Evolutionary conservation across 768 basidiomycete genomes (phyloP).

Genomic region (Coprinopsis sp.): DNA sequence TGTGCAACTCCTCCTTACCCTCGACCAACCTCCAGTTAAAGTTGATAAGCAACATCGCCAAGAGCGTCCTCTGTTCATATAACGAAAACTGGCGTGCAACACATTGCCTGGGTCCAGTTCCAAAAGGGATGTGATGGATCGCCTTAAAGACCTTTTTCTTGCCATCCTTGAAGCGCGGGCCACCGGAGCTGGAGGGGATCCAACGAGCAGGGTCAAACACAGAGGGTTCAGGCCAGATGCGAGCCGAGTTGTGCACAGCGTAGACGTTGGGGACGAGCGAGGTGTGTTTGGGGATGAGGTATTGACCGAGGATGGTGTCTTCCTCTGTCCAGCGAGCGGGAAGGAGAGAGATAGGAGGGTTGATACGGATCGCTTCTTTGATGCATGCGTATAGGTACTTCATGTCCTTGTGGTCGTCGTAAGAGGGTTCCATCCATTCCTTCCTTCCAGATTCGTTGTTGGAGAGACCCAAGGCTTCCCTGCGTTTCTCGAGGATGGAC

Average conservation of each 20-base stretch:
- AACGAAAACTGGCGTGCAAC: conserved; percentile 27
- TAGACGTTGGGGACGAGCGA: conserved; percentile 30
- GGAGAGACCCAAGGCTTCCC: too few species aligned
- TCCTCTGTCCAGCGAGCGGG: conserved; percentile 20
- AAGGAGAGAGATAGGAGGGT: conserved; percentile 26
- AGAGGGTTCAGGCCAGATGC: conserved; percentile 24
- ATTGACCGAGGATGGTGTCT: conserved; percentile 22
- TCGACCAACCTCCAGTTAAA: conserved; percentile 32
- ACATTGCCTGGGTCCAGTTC: conserved; percentile 29
- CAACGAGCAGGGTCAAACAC: conserved; percentile 30
- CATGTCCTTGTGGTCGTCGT: conserved; percentile 23
- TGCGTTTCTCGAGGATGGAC: conserved; percentile 21
- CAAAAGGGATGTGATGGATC: conserved; percentile 26
- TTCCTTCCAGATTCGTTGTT: too few species aligned
- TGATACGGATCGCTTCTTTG: conserved; percentile 35
- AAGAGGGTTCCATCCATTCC: conserved; percentile 23
- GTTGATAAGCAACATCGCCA: conserved; percentile 28
- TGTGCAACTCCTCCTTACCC: neutral
- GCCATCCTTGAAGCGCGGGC: neutral
- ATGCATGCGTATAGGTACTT: conserved; percentile 34
- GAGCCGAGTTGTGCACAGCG: conserved; percentile 25
- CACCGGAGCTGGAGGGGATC: conserved; percentile 5
- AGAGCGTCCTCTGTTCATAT: conserved; percentile 25
- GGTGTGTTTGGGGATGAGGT: conserved; percentile 24
- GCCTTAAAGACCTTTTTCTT: conserved; percentile 7